phyloP scores from a whole-genome alignment of 2,329 filamentous ascomycete species.

The Chrysoporthe deuterocubensis region DNA sequence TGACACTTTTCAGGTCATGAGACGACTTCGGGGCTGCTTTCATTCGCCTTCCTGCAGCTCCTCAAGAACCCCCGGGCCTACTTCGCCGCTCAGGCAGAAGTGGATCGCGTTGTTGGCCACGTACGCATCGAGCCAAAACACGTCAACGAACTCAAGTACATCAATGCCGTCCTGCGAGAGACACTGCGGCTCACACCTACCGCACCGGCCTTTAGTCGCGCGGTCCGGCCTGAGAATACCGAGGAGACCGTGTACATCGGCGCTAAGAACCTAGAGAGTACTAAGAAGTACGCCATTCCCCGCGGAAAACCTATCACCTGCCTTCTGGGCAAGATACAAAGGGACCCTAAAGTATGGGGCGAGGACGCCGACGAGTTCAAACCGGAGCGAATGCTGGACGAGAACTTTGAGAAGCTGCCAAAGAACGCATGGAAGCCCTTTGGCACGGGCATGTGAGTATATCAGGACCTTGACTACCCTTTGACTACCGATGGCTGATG shows the following conservation, averaged over 20 bases:
- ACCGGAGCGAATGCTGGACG: constrained; percentile 35
- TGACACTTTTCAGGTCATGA: constrained; percentile 48
- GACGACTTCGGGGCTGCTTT: constrained; percentile 56
- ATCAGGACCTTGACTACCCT: background rate
- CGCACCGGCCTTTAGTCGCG: constrained; percentile 19
- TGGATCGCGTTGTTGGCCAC: constrained; percentile 53
- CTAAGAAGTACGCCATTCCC: constrained; percentile 26
- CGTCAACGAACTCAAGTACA: constrained; percentile 20
- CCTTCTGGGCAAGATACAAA: constrained; percentile 28
- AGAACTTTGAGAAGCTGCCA: constrained; percentile 46
- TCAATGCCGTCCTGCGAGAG: constrained; percentile 31
- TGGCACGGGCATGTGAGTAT: constrained; percentile 49
- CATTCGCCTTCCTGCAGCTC: constrained; percentile 54
- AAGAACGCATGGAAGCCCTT: constrained; percentile 55
- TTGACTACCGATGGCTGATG: background rate
- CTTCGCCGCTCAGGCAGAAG: constrained; percentile 54
- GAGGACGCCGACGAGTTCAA: constrained; percentile 29
- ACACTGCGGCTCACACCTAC: constrained; percentile 32
- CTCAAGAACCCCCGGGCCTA: constrained; percentile 53
- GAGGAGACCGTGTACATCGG: constrained; percentile 12
- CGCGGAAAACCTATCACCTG: constrained; percentile 17
- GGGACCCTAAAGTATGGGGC: constrained; percentile 30
- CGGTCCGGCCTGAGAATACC: constrained; percentile 12
- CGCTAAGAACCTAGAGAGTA: constrained; percentile 10
- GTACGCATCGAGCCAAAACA: background rate